Evolutionary conservation across 768 basidiomycete genomes (phyloP).

Genomic region (Epithele typhae): DNA sequence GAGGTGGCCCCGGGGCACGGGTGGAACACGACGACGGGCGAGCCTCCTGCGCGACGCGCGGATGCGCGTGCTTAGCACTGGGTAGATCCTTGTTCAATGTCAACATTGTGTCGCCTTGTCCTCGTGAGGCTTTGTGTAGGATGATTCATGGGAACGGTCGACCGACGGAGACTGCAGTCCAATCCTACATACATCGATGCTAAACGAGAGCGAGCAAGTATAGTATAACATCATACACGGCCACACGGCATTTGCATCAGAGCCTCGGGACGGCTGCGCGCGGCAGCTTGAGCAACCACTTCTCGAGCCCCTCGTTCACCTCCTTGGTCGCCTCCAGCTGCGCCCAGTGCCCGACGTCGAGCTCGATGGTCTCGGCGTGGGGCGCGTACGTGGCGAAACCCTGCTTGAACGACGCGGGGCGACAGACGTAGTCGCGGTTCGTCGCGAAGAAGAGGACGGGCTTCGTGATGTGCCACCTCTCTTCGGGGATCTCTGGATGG

Average conservation of each 20-base stretch:
- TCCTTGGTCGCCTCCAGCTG: slow-evolving; percentile 29
- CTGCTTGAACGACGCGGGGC: slow-evolving; percentile 18
- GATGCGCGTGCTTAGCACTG: too few relatives aligned
- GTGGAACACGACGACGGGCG: slow-evolving; percentile 71
- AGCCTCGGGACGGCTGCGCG: too few relatives aligned
- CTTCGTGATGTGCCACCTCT: slow-evolving; percentile 25
- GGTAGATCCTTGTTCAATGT: too few relatives aligned
- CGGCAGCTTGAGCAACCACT: slow-evolving; percentile 27
- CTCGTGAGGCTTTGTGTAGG: too few relatives aligned
- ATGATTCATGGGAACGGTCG: too few relatives aligned
- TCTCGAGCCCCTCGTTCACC: slow-evolving; percentile 30
- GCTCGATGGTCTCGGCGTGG: slow-evolving; percentile 27
- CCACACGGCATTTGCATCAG: too few relatives aligned
- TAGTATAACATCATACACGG: too few relatives aligned
- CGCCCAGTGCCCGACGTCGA: slow-evolving; percentile 36
- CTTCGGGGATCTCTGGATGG: slow-evolving; percentile 7
- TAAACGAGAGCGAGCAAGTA: too few relatives aligned
- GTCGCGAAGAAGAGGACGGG: slow-evolving; percentile 34
- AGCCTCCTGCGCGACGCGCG: slow-evolving; percentile 48
- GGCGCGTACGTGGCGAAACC: slow-evolving; percentile 24
- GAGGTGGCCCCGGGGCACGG: slow-evolving; percentile 51
- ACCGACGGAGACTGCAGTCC: too few relatives aligned
- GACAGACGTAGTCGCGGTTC: slow-evolving; percentile 29
- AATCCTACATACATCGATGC: too few relatives aligned
- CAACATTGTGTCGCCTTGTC: too few relatives aligned